A percentile compares a stretch with the other conserved stretches of the same genome.
Evolutionary conservation across 331 rosid genomes (phyloP).

Genomic region (Quercus phellos): DNA sequence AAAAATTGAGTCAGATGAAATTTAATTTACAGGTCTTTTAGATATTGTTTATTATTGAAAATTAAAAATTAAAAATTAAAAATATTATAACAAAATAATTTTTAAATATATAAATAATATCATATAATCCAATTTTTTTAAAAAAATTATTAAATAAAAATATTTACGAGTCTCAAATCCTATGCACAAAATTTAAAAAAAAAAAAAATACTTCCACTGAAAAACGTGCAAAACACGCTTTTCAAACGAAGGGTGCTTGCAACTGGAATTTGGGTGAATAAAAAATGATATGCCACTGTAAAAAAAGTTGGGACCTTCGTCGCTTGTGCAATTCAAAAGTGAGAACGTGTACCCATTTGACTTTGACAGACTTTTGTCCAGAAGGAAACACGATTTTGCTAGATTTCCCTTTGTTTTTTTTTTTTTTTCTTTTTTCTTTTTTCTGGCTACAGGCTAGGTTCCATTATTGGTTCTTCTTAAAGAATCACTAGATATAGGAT

Average conservation of each 20-base stretch:
- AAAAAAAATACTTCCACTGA: no score
- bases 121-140: rapidly evolving
- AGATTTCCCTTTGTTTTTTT: no score
- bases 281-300: not conserved
- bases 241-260: no score
- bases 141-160: no score
- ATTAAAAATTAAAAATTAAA: no score
- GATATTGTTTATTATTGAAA: no score
- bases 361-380: not conserved
- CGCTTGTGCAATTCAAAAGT: not conserved
- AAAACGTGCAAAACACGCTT: no score
- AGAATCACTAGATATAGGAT: not conserved
- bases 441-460: no score
- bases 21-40: not conserved
- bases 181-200: rapidly evolving
- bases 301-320: not conserved
- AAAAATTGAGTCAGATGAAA: not conserved
- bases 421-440: not conserved
- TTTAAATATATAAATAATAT: no score
- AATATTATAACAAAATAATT: no score
- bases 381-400: not conserved
- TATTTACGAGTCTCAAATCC: rapidly evolving
- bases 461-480: not conserved
- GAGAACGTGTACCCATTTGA: not conserved
- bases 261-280: not conserved